phyloP scores from a whole-genome alignment of 73 alveolate genomes.

The Tetrahymena thermophila region DNA sequence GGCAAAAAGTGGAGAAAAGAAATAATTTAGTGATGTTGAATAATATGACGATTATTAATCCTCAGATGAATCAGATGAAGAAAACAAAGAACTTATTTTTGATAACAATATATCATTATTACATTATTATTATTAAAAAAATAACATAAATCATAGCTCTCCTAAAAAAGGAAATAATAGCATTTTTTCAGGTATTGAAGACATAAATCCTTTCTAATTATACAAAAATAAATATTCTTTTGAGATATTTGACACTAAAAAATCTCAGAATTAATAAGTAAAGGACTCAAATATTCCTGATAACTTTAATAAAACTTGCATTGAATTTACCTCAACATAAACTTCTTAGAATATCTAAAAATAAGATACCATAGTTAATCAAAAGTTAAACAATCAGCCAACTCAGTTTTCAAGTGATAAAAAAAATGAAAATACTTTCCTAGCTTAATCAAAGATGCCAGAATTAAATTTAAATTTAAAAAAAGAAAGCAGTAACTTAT shows the following conservation, averaged over 20 bases:
- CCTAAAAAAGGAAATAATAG: not conserved
- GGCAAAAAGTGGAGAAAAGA: not conserved
- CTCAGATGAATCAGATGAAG: not conserved
- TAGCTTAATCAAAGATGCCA: not conserved
- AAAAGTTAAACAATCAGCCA: not conserved
- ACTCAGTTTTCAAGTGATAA: not conserved
- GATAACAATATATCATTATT: not conserved
- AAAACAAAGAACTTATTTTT: not conserved
- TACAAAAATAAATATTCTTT: not conserved
- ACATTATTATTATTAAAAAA: not conserved
- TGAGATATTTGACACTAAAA: not conserved
- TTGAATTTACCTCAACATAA: not conserved
- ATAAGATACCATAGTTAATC: not conserved
- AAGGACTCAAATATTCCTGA: not conserved
- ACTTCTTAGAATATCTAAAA: not conserved
- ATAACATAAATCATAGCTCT: not conserved
- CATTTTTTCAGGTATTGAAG: not conserved
- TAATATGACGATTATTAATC: not conserved
- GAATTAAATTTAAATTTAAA: not conserved
- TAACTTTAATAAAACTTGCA: not conserved
- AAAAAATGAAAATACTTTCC: not conserved
- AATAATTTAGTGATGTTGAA: not conserved
- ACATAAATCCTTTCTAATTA: not conserved
- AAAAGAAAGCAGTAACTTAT: not conserved
- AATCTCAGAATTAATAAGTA: not conserved